Base-by-base conservation (phyloP, 768 basidiomycete species). In the Gymnopilus junonius region DNA sequence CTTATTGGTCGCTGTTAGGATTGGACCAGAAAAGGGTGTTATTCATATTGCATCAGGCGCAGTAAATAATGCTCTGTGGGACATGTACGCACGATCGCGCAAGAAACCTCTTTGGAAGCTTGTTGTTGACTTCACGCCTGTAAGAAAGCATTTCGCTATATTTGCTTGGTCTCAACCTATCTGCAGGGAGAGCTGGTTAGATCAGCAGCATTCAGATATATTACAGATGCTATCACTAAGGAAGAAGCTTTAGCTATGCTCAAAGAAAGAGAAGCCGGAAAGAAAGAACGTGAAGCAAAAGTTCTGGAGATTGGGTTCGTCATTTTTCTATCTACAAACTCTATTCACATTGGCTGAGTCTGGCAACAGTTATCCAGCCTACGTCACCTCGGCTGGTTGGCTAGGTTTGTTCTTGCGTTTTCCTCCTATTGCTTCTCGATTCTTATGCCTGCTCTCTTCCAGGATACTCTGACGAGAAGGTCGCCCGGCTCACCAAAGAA, bases 21-120 rank as follows among this genome's bases (percentile, higher is more conserved):
- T 95, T 69, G 95, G 94, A 5, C 95, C 95, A 0, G 95, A 97
- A 74, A 97, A 97, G 75, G 96, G 96, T 55, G 94, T 98, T 2
- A 95, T 98, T 57, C 92, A 94, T 72, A 88, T 97, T 55, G 94
- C 95, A 2, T 85, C 92, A 0, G 93, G 86, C 5, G 93, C 94
- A 1, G 94, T 98, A 8, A 87, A 93, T 74, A 97, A 97, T 66
- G 96, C 95, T 0, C 70, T 97, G 2, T 98, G 96, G 96, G 96
- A 97, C 70, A 88, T 97, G 87, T 94, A 87, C 66, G 93, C 94
- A 2, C 86, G 90, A 51, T 81, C 89, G 27, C 78, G 90, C 66
- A 80, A 84, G 56, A 97, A 97, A 76, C 96, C 96, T 5, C 77
- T 97, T 3, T 98, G 96, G 96, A 96, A 97, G 73, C 83, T 98